phyloP scores from a whole-genome alignment of 192 early-diverging fungal genomes.

The Coemansia sp. region DNA sequence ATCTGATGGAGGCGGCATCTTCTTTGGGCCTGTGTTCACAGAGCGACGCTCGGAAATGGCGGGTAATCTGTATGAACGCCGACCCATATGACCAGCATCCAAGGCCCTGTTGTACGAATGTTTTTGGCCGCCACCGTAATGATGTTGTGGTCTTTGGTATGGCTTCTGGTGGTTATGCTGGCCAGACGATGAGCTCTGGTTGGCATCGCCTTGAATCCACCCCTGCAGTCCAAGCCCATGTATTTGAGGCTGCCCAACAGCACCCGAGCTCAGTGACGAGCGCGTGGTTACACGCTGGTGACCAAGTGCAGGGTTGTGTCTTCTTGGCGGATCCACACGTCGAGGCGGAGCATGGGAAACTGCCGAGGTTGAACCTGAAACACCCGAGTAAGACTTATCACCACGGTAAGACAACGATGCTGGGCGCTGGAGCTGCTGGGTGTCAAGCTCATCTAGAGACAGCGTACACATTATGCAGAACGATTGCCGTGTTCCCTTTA shows the following conservation, averaged over 20 bases:
- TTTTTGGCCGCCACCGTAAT: slow-evolving; percentile 13
- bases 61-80: slow-evolving; percentile 15
- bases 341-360: slow-evolving; percentile 12
- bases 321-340: slow-evolving; percentile 42
- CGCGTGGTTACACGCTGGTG: slow-evolving; percentile 35
- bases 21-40: slow-evolving; percentile 10
- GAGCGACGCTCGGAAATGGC: slow-evolving; percentile 18
- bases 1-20: slow-evolving; percentile 39
- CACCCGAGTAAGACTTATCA: slow-evolving; percentile 1
- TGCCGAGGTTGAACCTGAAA: background rate
- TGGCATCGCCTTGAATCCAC: slow-evolving; percentile 20
- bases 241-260: slow-evolving; percentile 10
- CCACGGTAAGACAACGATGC: slow-evolving; percentile 1
- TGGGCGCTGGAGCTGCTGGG: slow-evolving; percentile 1
- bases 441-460: slow-evolving; percentile 16
- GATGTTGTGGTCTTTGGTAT: slow-evolving; percentile 7
- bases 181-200: background rate
- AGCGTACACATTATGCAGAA: slow-evolving; percentile 56
- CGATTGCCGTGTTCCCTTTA: slow-evolving; percentile 53
- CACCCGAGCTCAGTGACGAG: slow-evolving; percentile 10
- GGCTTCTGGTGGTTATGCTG: background rate
- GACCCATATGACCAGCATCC: slow-evolving; percentile 5
- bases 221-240: slow-evolving; percentile 50
- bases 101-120: slow-evolving; percentile 8
- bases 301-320: slow-evolving; percentile 18